Percentiles rank a stretch among this genome's conserved stretches.
Conservation (phyloP, 306 rosid species). For the Corylus avellana region DNA sequence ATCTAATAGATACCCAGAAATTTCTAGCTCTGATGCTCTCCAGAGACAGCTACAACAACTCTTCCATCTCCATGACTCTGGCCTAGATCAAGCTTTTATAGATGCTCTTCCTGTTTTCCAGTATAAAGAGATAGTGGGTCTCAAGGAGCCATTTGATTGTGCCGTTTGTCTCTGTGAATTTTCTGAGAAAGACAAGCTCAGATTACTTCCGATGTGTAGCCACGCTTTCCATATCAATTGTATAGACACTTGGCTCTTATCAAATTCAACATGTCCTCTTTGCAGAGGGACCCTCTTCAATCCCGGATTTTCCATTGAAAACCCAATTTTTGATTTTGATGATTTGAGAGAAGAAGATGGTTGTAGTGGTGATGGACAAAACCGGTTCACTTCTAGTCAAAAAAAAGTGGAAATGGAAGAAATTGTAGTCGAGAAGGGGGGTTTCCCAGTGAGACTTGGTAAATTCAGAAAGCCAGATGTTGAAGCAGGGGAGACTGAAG, state of each 20-base stretch:
- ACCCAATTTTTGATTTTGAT: conserved; percentile 77
- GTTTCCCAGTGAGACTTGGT: conserved; percentile 85
- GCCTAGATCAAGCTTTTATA: conserved; percentile 92
- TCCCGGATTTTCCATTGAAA: conserved; percentile 63
- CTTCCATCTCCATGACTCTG: conserved; percentile 94
- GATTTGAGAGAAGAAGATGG: conserved; percentile 78
- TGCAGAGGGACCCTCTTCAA: conserved; percentile 82
- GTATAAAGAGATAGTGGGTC: conserved; percentile 85
- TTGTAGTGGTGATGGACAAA: conserved; percentile 49
- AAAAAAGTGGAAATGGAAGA: conserved; percentile 72
- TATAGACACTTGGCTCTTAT: conserved; percentile 94
- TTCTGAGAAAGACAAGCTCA: conserved; percentile 79
- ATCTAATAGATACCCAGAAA: conserved; percentile 65
- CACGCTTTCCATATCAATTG: conserved; percentile 93
- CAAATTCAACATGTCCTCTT: conserved; percentile 94
- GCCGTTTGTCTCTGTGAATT: conserved; percentile 94
- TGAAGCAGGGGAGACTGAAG: conserved; percentile 53
- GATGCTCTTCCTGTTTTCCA: conserved; percentile 98
- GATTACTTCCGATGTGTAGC: conserved; percentile 92
- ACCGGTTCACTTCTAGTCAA: conserved; percentile 46
- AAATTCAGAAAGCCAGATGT: conserved; percentile 63
- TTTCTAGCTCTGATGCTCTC: conserved; percentile 81
- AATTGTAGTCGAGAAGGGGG: conserved; percentile 60
- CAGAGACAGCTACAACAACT: conserved; percentile 97
- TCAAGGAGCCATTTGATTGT: conserved; percentile 90